Base-by-base conservation (phyloP, 306 rosid species). In the Casuarina cunninghamiana region DNA sequence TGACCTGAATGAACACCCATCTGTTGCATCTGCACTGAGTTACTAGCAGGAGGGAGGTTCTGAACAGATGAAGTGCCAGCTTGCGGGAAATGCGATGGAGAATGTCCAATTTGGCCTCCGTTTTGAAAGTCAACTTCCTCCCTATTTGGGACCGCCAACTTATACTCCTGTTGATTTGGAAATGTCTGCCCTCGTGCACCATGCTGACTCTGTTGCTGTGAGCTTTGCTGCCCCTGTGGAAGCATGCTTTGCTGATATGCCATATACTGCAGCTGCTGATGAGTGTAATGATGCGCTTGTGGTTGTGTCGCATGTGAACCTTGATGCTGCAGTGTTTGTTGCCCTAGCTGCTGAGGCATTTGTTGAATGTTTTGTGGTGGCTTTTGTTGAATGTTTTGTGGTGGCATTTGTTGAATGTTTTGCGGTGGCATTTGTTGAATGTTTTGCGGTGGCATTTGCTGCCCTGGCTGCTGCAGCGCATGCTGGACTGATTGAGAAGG, bases 71-170 rank as follows among this genome's bases (percentile, higher is more conserved):
- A 79, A 78, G 67, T 78, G 42, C 87, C 89, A 51, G 83, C 80
- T 57, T 86, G 97, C 75, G 86, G 92, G 87, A 87, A 89, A 82
- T 77, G 91, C 10, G 97, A 87, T 72, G 98, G 90, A 5, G 98
- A 89, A 85, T 80, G 83, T 57, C 90, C 93, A 72, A 88, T 87
- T 76, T 90, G 99, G 67, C 77, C 86, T 80, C 92, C 89, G 77
- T 81, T 86, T 75, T 89, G 93, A 75, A 86, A 85, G 73, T 91
- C 96, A 4, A 73, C 75, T 69, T 95, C 97, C 74, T 92, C 97
- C 74, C 75, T 78, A 51, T 79, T 89, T 0, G 90, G 77, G 45
- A 79, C 80, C 1, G 67, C 70, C 45, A 87, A 3, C 70, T 85
- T 81, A 78, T 81, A 89, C 71, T 90, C 97, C 16, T 83, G 94